phyloP scores from a whole-genome alignment of 2,329 filamentous ascomycete genomes.

The Fusarium lateritium region DNA sequence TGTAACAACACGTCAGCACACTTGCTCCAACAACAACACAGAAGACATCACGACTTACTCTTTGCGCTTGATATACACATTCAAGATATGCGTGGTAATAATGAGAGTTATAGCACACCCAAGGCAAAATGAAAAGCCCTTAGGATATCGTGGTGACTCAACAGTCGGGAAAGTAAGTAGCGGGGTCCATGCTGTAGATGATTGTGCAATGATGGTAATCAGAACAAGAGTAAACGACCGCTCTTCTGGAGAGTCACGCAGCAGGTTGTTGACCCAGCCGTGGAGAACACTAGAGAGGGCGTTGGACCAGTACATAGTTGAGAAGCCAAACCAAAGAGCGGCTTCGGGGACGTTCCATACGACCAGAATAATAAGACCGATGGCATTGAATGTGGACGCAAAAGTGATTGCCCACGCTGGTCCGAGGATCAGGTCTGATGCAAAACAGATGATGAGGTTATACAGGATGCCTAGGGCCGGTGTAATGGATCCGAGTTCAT shows the following conservation, averaged over 20 bases:
- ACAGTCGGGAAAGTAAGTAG: constrained; percentile 65
- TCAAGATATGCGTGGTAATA: constrained; percentile 42
- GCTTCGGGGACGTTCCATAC: constrained; percentile 69
- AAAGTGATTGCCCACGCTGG: constrained; percentile 69
- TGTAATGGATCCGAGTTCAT: constrained; percentile 65
- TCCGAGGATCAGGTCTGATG: constrained; percentile 66
- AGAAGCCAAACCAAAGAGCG: constrained; percentile 53
- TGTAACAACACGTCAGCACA: neutral
- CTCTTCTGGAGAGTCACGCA: constrained; percentile 60
- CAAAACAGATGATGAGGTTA: constrained; percentile 66
- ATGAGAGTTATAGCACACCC: constrained; percentile 53
- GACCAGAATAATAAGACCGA: constrained; percentile 65
- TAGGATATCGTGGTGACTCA: constrained; percentile 58
- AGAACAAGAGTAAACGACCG: constrained; percentile 65
- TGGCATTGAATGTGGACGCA: constrained; percentile 64
- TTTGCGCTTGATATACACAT: constrained; percentile 39
- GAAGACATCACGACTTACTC: constrained; percentile 43
- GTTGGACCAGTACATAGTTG: constrained; percentile 63
- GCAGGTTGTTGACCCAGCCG: constrained; percentile 68
- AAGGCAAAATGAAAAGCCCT: constrained; percentile 58
- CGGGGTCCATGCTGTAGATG: constrained; percentile 69
- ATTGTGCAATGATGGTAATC: constrained; percentile 67
- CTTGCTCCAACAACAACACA: neutral
- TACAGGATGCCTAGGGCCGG: constrained; percentile 71
- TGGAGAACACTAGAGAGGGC: constrained; percentile 69